phyloP scores from a whole-genome alignment of 345 rosid species.

The Litchi chinensis region DNA sequence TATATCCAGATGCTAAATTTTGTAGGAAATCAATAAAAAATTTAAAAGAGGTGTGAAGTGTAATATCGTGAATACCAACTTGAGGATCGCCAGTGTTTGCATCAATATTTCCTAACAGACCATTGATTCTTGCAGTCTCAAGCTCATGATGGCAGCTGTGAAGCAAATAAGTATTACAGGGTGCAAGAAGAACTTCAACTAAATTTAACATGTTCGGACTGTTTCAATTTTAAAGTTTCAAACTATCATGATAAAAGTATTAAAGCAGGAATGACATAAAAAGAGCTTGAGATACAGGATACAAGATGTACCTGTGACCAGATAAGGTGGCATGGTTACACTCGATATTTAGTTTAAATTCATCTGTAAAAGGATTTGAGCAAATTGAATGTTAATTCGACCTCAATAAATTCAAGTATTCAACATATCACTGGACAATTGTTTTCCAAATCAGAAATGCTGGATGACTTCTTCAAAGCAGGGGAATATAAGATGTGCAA shows the following conservation, averaged over 20 bases:
- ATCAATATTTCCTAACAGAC: slow-evolving; percentile 85
- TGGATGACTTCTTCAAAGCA: not conserved
- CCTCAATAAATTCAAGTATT: not conserved
- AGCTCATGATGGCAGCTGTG: slow-evolving; percentile 92
- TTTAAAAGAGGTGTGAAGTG: not conserved
- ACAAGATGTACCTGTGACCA: slow-evolving; percentile 65
- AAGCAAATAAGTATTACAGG: slow-evolving; percentile 6
- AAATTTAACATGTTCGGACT: not conserved
- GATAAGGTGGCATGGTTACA: slow-evolving; percentile 98
- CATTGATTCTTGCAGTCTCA: slow-evolving; percentile 88
- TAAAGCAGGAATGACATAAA: not conserved
- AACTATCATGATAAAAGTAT: not conserved
- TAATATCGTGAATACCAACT: slow-evolving; percentile 45
- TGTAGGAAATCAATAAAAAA: not conserved
- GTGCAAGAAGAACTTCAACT: not conserved
- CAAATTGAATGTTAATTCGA: not conserved
- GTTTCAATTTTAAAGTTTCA: not conserved
- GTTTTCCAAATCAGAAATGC: not conserved
- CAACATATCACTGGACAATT: not conserved
- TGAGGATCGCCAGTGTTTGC: slow-evolving; percentile 97
- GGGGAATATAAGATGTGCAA: not conserved
- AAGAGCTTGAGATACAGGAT: not conserved
- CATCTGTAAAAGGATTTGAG: slow-evolving; percentile 42
- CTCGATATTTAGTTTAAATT: slow-evolving; percentile 84
- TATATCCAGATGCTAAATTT: not conserved